Evolutionary conservation across 192 early-diverging fungal genomes (phyloP).

Genomic region (Coemansia sp.): DNA sequence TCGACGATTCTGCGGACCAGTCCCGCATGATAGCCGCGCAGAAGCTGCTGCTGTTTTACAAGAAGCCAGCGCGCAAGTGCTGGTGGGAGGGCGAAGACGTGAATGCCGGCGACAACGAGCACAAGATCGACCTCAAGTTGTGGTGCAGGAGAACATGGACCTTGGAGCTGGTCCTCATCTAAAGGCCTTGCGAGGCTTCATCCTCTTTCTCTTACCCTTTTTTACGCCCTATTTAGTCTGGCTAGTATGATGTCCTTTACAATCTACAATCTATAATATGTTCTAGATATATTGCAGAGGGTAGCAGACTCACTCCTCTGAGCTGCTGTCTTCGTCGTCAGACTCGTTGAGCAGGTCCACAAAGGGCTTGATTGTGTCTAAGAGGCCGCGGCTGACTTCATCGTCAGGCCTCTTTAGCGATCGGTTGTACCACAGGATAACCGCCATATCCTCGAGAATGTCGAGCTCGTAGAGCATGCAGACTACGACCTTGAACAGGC

Average conservation of each 20-base stretch:
- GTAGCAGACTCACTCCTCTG: neutral
- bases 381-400: conserved; percentile 41
- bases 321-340: conserved; percentile 37
- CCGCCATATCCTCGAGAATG: conserved; percentile 79
- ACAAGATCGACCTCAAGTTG: conserved; percentile 62
- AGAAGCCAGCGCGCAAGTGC: conserved; percentile 84
- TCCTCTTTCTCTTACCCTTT: no score
- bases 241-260: neutral
- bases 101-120: conserved; percentile 59
- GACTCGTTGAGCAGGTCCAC: conserved; percentile 74
- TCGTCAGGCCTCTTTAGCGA: conserved; percentile 45
- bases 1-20: conserved; percentile 69
- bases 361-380: conserved; percentile 65
- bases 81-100: conserved; percentile 84
- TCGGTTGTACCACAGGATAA: conserved; percentile 76
- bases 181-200: no score
- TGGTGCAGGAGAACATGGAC: conserved; percentile 85
- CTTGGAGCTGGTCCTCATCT: conserved; percentile 68
- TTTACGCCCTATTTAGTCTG: no score
- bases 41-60: conserved; percentile 77
- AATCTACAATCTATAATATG: conserved; percentile 1
- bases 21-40: conserved; percentile 75
- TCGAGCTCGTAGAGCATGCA: conserved; percentile 77
- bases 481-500: conserved; percentile 65
- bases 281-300: neutral